These are phyloP conservation scores for Camellia oleifera DNA, from an alignment of 179 eudicot species.

Conservation along the genomic window DNA sequence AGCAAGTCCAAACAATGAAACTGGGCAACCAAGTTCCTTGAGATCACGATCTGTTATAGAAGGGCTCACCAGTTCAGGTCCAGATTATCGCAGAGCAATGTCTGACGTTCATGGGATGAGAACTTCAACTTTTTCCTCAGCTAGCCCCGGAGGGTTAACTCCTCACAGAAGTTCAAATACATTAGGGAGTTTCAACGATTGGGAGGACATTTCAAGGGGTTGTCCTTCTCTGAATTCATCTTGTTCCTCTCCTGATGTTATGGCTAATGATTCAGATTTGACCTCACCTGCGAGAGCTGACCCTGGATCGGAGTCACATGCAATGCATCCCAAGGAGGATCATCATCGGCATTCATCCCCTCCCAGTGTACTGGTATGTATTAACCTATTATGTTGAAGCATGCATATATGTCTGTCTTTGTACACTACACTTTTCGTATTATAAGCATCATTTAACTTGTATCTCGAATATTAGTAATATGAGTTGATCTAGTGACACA, in stretches of 20 bases:
- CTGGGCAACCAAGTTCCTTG: constrained; percentile 29
- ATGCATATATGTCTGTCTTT: neutral
- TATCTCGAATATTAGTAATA: neutral
- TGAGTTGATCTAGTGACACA: neutral
- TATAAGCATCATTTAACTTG: neutral
- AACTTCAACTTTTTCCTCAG: constrained; percentile 10
- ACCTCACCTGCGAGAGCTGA: constrained; percentile 19
- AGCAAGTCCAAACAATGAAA: constrained; percentile 35
- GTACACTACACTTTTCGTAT: neutral
- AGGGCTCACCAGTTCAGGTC: constrained; percentile 6
- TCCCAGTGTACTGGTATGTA: constrained; percentile 49
- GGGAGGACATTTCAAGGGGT: constrained; percentile 32
- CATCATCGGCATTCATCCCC: constrained; percentile 32
- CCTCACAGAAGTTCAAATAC: constrained; percentile 18
- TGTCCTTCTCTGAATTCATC: constrained; percentile 42
- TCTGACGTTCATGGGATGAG: constrained; percentile 22
- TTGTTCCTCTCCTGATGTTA: constrained; percentile 39
- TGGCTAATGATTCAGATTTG: constrained; percentile 26
- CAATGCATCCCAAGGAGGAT: constrained; percentile 20
- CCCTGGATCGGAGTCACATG: constrained; percentile 29
- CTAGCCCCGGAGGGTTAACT: constrained; percentile 15
- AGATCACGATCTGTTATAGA: constrained; percentile 31
- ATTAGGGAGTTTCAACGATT: constrained; percentile 30
- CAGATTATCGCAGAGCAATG: constrained; percentile 17
- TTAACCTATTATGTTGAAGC: neutral